phyloP scores from a whole-genome alignment of 2,329 filamentous ascomycete genomes.

The Penicillium occitanis region DNA sequence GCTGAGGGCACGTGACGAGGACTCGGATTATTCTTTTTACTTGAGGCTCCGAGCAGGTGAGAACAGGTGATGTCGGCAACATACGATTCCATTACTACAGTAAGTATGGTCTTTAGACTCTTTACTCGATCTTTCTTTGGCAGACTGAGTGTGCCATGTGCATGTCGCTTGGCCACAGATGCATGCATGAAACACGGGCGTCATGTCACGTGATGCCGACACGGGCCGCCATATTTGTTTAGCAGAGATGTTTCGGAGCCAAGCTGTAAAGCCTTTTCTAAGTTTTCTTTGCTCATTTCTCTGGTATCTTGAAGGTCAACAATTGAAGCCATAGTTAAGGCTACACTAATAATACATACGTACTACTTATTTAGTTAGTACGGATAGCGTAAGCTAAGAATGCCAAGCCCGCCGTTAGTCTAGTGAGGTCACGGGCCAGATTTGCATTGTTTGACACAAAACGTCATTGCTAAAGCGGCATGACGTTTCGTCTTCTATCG shows the following conservation, averaged over 20 bases:
- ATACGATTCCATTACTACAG: neutral
- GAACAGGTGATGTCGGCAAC: slow-evolving; percentile 2
- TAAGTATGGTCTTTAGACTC: neutral
- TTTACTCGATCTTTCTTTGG: neutral
- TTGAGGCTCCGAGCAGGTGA: neutral
- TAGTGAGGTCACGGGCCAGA: neutral
- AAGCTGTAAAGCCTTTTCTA: too few species aligned
- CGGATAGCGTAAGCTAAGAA: neutral
- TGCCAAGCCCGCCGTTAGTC: neutral
- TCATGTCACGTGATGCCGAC: slow-evolving; percentile 4
- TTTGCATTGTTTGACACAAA: slow-evolving; percentile 10
- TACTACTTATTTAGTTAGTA: too few species aligned
- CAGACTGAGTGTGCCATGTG: neutral
- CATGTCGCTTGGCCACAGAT: neutral
- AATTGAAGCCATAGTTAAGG: neutral
- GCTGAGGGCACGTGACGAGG: neutral
- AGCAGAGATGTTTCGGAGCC: neutral
- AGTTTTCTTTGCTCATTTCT: neutral
- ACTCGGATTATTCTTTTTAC: neutral
- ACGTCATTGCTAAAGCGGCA: slow-evolving; percentile 6
- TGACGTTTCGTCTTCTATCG: neutral
- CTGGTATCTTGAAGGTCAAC: neutral
- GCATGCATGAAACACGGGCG: neutral
- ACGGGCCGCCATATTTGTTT: neutral
- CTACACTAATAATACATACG: neutral